These are phyloP conservation scores for Colletotrichum viniferum DNA, from an alignment of 2,329 filamentous ascomycete genomes.

Conservation along the genomic window DNA sequence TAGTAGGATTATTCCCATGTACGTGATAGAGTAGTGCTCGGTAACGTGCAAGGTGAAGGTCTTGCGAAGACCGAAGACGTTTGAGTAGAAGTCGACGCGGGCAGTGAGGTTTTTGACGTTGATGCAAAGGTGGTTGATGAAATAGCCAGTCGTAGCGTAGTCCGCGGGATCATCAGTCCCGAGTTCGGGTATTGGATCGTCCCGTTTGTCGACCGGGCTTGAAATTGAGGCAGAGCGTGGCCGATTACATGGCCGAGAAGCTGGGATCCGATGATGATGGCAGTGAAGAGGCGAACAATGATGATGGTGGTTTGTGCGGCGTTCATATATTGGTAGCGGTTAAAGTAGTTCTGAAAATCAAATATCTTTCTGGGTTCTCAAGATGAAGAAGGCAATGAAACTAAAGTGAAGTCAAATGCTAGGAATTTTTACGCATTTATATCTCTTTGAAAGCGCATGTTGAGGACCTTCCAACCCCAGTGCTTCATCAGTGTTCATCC, in stretches of 20 bases:
- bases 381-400: neutral
- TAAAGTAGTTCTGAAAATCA: neutral
- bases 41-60: slow-evolving; percentile 35
- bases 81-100: slow-evolving; percentile 36
- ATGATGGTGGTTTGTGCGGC: neutral
- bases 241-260: neutral
- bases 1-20: too few species aligned
- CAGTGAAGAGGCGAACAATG: neutral
- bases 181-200: neutral
- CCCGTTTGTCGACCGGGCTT: neutral
- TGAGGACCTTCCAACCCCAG: neutral
- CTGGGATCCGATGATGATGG: neutral
- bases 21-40: slow-evolving; percentile 33
- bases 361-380: neutral
- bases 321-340: neutral
- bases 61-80: slow-evolving; percentile 37
- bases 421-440: neutral
- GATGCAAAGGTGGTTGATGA: slow-evolving; percentile 38
- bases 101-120: slow-evolving; percentile 32
- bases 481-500: neutral
- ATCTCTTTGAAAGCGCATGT: neutral
- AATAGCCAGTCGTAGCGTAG: slow-evolving; percentile 34
- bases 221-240: neutral
- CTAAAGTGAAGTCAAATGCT: neutral
- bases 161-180: slow-evolving; percentile 25